Evolutionary conservation across 2,329 filamentous ascomycete species (phyloP).

Genomic region (Gnomoniopsis sp.): DNA sequence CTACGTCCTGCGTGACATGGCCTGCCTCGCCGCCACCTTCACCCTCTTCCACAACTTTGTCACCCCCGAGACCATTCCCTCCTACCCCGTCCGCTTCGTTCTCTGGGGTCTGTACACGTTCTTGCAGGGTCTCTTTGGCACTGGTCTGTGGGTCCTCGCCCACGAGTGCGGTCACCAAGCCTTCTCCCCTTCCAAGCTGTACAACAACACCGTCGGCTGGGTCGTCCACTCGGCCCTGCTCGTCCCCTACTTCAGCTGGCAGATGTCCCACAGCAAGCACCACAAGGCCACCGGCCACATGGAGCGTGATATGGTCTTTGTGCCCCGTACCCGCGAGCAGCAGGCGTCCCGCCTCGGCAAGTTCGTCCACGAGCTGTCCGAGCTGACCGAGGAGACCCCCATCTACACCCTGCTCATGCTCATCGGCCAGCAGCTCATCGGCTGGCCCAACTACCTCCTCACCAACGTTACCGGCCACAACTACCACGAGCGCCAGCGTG

Average conservation of each 20-base stretch:
- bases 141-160: constrained; percentile 92
- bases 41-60: constrained; percentile 85
- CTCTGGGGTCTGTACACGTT: constrained; percentile 68
- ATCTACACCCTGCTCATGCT: constrained; percentile 73
- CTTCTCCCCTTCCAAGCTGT: constrained; percentile 84
- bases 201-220: constrained; percentile 94
- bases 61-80: constrained; percentile 79
- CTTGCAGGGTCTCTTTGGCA: constrained; percentile 88
- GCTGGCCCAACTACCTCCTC: constrained; percentile 90
- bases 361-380: constrained; percentile 74
- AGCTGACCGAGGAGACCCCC: constrained; percentile 93
- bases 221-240: constrained; percentile 82
- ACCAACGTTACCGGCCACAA: constrained; percentile 96
- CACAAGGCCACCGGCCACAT: constrained; percentile 98
- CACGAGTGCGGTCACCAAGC: constrained; percentile 98
- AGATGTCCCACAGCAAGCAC: constrained; percentile 98
- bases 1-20: constrained; percentile 83
- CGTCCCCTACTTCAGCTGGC: constrained; percentile 99
- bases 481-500: constrained; percentile 83
- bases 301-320: constrained; percentile 97
- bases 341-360: constrained; percentile 74
- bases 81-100: constrained; percentile 59
- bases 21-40: constrained; percentile 72
- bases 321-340: constrained; percentile 85
- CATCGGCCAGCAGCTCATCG: constrained; percentile 80